These are phyloP conservation scores for Fusarium sp. DNA, from an alignment of 2,329 filamentous ascomycete species.

Conservation along the genomic window DNA sequence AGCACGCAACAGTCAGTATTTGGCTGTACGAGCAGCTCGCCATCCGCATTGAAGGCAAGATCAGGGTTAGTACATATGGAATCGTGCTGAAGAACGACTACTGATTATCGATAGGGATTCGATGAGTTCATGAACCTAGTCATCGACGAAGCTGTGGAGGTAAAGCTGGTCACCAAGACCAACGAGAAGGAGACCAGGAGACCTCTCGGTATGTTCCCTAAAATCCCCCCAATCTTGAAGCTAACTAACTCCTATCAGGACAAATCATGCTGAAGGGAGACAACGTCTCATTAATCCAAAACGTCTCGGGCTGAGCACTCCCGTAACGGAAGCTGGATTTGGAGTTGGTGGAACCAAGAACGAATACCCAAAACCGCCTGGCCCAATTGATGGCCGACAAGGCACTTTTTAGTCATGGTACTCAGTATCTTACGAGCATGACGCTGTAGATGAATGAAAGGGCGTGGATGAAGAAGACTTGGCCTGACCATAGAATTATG, in stretches of 20 bases:
- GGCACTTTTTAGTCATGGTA: conserved; percentile 30
- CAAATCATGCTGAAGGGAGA: conserved; percentile 90
- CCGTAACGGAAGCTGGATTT: conserved; percentile 8
- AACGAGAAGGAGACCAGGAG: conserved; percentile 81
- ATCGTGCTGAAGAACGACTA: not conserved
- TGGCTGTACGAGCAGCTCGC: conserved; percentile 98
- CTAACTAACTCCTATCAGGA: conserved; percentile 61
- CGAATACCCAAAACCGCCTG: conserved; percentile 36
- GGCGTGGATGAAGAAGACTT: conserved; percentile 18
- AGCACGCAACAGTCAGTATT: conserved; percentile 87
- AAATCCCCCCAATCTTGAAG: not conserved
- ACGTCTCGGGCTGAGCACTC: conserved; percentile 50
- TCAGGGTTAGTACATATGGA: conserved; percentile 74
- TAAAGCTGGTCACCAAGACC: conserved; percentile 85
- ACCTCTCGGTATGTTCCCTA: conserved; percentile 73
- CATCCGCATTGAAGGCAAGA: conserved; percentile 95
- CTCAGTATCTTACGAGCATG: conserved; percentile 18
- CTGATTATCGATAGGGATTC: conserved; percentile 76
- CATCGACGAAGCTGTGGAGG: conserved; percentile 93
- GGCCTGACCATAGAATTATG: conserved; percentile 16
- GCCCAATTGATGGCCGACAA: conserved; percentile 25
- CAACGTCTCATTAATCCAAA: conserved; percentile 86
- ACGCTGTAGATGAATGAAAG: conserved; percentile 15
- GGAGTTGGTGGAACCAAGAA: conserved; percentile 21
- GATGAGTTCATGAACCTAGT: conserved; percentile 99